Base-by-base conservation (phyloP, 2,329 filamentous ascomycete species). In the Cercospora janseana region DNA sequence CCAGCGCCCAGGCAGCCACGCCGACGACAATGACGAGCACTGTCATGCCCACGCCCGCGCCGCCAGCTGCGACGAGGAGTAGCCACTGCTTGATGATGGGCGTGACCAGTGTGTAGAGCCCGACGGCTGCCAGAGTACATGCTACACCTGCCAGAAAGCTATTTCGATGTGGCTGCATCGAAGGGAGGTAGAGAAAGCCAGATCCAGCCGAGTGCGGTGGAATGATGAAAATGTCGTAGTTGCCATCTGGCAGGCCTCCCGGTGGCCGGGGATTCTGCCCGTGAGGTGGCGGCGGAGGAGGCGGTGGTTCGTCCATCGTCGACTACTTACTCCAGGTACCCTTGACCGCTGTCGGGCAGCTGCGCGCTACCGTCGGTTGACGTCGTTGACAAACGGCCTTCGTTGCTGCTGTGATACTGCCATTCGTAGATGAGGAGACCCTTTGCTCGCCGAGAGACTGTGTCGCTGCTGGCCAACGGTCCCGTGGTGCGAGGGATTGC, bases 181-280 rank as follows among this genome's bases (percentile, higher is more conserved):
- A 95, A 0, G 92, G 92, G n/a, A 97, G 80, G 69, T 97, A 96
- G 21, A 97, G 76, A 70, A 96, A 96, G 26, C 92, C 92, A 0
- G 84, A 82, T 46, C 92, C 92, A 5, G 91, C 80, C 8, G 90
- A 92, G 69, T 95, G 90, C 38, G 91, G 88, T 6, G 92, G 92
- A 64, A 97, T 91, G 68, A 96, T 86, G 74, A 96, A 96, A 66
- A 97, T 95, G 74, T 97, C 92, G 71, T 95, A 97, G 67, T 93
- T 94, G 48, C 92, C 91, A 1, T 87, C 79, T 2, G 92, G 92
- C 40, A 96, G 75, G 49, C 87, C 86, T n/a, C 69, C 66, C 28
- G 81, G 77, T 44, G 81, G 78, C 68, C 85, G 85, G 42, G 88
- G 87, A 60, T 83, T 85, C 65, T 83, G 79, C 70, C 90, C 89